These are phyloP conservation scores for Protomyces arabidopsidicola DNA, from an alignment of 1,139 yeast genomes.

Conservation along the genomic window DNA sequence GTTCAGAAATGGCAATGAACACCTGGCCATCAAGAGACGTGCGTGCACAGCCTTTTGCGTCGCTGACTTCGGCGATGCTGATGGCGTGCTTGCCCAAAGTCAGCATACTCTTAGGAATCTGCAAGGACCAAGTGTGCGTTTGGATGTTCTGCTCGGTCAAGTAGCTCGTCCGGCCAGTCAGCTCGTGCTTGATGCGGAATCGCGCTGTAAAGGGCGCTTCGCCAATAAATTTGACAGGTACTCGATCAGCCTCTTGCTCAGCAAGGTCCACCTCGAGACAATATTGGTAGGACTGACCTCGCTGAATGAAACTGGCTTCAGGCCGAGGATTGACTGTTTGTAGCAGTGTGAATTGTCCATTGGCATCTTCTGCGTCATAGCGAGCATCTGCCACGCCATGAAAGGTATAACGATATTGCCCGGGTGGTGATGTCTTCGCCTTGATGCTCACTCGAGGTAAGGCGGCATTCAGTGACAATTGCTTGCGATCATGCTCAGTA, in stretches of 20 bases:
- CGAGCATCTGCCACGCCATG: conserved; percentile 61
- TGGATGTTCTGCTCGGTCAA: conserved; percentile 41
- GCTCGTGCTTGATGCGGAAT: conserved; percentile 53
- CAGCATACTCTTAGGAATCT: conserved; percentile 45
- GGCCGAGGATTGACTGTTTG: conserved; percentile 67
- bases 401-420: conserved; percentile 59
- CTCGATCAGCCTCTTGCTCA: conserved; percentile 45
- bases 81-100: conserved; percentile 56
- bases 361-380: conserved; percentile 48
- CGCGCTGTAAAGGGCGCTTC: conserved; percentile 59
- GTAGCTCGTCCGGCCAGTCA: conserved; percentile 48
- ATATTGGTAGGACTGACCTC: conserved; percentile 49
- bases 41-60: conserved; percentile 61
- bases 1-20: conserved; percentile 62
- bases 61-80: conserved; percentile 54
- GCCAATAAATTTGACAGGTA: conserved; percentile 42
- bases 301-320: conserved; percentile 48
- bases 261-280: conserved; percentile 45
- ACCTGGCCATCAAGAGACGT: conserved; percentile 35
- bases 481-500: conserved; percentile 43
- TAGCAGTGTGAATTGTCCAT: conserved; percentile 46
- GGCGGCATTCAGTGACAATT: conserved; percentile 47
- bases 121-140: conserved; percentile 40
- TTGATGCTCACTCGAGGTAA: conserved; percentile 50
- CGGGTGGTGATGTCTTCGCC: conserved; percentile 44